These are phyloP conservation scores for Furculomyces boomerangus DNA, from an alignment of 371 early-diverging fungal species.

Conservation along the genomic window DNA sequence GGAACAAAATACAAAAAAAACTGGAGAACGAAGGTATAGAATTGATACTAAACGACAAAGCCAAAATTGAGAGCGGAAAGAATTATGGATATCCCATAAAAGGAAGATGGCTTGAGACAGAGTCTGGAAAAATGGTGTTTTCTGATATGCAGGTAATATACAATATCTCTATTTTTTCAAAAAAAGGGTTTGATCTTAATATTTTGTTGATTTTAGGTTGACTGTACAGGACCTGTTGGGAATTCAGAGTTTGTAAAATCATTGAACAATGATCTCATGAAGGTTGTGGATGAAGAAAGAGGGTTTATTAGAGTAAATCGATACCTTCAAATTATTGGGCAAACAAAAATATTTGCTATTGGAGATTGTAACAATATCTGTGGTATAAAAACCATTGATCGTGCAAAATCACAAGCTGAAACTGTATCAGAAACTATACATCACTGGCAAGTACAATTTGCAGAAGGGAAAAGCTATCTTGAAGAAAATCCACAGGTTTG, in stretches of 20 bases:
- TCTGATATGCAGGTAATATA: background rate
- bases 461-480: background rate
- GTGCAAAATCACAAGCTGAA: background rate
- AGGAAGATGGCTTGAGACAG: background rate
- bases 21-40: background rate
- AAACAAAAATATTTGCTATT: background rate
- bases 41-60: background rate
- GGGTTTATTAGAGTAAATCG: background rate
- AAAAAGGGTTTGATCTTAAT: background rate
- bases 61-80: background rate
- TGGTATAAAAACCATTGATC: background rate
- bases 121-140: background rate
- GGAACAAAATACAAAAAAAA: background rate
- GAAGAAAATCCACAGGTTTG: background rate
- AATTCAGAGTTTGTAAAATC: background rate
- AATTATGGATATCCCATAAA: background rate
- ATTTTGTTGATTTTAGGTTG: background rate
- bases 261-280: background rate
- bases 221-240: background rate
- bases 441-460: background rate
- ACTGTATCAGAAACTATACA: background rate
- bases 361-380: background rate
- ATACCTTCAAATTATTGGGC: background rate
- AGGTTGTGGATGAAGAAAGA: background rate
- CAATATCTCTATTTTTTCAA: background rate